Conservation (phyloP, 208 protist genomes). For the Crithidia brevicula region DNA sequence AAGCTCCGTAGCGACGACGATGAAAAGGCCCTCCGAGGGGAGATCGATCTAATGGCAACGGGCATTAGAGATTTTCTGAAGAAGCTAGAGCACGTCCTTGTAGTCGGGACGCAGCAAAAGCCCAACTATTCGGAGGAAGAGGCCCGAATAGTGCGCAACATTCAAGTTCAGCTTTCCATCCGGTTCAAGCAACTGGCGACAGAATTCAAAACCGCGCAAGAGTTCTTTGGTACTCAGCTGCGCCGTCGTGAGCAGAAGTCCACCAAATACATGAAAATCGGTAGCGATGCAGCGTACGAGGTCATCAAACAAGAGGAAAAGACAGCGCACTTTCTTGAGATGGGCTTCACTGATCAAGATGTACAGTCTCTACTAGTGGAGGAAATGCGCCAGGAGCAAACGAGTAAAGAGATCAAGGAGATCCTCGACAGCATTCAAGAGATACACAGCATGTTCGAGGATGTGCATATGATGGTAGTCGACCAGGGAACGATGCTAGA, state of each 20-base stretch:
- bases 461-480: constrained; percentile 70
- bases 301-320: constrained; percentile 65
- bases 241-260: constrained; percentile 55
- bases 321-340: constrained; percentile 66
- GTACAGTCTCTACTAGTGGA: constrained; percentile 76
- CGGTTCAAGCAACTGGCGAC: constrained; percentile 46
- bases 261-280: constrained; percentile 64
- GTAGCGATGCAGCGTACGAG: constrained; percentile 52
- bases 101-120: constrained; percentile 46
- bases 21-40: constrained; percentile 35
- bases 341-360: constrained; percentile 84
- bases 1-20: constrained; percentile 61
- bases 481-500: constrained; percentile 93
- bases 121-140: constrained; percentile 57
- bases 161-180: constrained; percentile 48
- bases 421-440: constrained; percentile 87
- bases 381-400: constrained; percentile 58
- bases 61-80: constrained; percentile 56
- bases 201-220: constrained; percentile 59
- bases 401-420: constrained; percentile 77
- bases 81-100: constrained; percentile 74
- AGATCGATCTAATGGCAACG: constrained; percentile 43
- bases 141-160: constrained; percentile 44
- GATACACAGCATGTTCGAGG: constrained; percentile 86
- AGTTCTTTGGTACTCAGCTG: constrained; percentile 59